phyloP scores from a whole-genome alignment of 768 basidiomycete species.

The Trametes punicea region DNA sequence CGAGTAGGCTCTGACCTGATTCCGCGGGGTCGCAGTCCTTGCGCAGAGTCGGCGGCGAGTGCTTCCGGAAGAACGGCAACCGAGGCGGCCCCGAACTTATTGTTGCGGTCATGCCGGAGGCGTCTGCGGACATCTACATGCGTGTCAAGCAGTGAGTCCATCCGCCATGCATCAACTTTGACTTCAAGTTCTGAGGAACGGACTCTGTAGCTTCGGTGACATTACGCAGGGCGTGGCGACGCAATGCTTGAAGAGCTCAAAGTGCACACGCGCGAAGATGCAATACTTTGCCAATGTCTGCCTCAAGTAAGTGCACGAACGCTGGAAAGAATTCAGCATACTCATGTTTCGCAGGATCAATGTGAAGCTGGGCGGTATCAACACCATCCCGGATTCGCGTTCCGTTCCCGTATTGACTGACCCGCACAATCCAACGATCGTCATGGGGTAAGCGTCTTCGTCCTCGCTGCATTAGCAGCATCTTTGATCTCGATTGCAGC shows the following conservation, averaged over 20 bases:
- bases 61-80: constrained; percentile 35
- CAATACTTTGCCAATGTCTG: constrained; percentile 84
- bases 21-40: constrained; percentile 48
- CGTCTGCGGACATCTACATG: constrained; percentile 71
- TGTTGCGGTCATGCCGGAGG: constrained; percentile 69
- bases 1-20: neutral
- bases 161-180: neutral
- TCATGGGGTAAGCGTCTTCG: constrained; percentile 52
- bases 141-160: constrained; percentile 71
- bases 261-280: constrained; percentile 62
- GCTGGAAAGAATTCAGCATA: neutral
- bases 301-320: constrained; percentile 55
- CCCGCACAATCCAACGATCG: constrained; percentile 68
- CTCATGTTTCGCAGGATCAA: constrained; percentile 52
- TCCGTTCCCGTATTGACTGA: constrained; percentile 67
- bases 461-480: neutral
- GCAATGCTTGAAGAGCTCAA: constrained; percentile 68
- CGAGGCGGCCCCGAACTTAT: constrained; percentile 48
- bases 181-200: neutral
- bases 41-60: constrained; percentile 46
- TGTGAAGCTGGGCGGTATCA: constrained; percentile 82
- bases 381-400: constrained; percentile 67
- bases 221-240: constrained; percentile 69
- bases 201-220: constrained; percentile 63
- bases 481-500: constrained; percentile 26